These are phyloP conservation scores for Coemansia sp. DNA, from an alignment of 192 early-diverging fungal species.

Conservation along the genomic window DNA sequence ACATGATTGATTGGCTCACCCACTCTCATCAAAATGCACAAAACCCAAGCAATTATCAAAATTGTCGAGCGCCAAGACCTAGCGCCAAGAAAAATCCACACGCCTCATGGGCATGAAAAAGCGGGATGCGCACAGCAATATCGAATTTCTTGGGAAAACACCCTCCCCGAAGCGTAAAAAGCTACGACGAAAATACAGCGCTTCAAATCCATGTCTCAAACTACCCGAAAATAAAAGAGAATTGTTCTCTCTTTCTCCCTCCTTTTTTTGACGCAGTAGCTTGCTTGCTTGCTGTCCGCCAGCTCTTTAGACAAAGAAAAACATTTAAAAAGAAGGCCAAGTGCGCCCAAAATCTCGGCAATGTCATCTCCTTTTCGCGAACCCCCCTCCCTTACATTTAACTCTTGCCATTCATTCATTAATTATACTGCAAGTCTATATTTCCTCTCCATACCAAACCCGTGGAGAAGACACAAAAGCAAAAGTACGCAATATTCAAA, in stretches of 20 bases:
- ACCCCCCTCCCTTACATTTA: background rate
- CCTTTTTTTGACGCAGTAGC: no score
- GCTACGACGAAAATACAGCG: no score
- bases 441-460: background rate
- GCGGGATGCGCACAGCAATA: background rate
- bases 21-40: no score
- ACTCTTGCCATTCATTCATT: background rate
- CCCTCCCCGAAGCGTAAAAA: background rate
- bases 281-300: no score
- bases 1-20: background rate
- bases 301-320: constrained; percentile 1
- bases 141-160: background rate
- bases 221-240: no score
- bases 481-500: no score
- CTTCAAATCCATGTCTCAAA: no score
- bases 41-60: background rate
- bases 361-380: background rate
- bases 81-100: constrained; percentile 11
- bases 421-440: background rate
- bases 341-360: background rate
- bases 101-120: background rate
- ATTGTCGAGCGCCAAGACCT: constrained; percentile 17
- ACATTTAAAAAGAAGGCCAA: constrained; percentile 3
- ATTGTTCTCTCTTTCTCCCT: no score
- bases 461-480: background rate